Evolutionary conservation across 345 rosid genomes (phyloP), one percentile per base, ranked within the genome.

Genomic region (Salix arbutifolia): DNA sequence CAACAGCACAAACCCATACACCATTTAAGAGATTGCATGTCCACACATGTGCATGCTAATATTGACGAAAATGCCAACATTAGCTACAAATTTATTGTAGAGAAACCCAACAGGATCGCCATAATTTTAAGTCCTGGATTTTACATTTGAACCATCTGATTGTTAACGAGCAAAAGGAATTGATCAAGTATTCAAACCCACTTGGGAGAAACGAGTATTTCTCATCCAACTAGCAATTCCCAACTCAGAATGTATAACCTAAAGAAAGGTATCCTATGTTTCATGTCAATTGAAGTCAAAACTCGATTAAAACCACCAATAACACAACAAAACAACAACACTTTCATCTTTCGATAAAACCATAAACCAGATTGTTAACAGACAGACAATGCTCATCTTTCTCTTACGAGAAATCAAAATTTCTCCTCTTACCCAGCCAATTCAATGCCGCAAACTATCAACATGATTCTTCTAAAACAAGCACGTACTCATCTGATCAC

Each of bases 311-410:
- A 67, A 56, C 25, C 66, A 48, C 25, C 31, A 73, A 48, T 8
- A 68, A 42, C 28, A 35, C 31, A 26, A 18, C 17, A 60, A 74
- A 64, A 74, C 62, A 62, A 65, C 16, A 42, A 21, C 16, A 79
- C 18, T 66, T 10, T 8, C 60, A 68, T 37, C 53, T 62, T 33
- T 31, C 38, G 44, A 52, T 2, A 37, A 67, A 71, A 74, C 76
- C 66, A 66, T 35, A 73, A 61, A 73, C 76, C 60, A 78, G 38
- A 78, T 70, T 65, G 72, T 70, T 67, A 30, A 48, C n/a, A 37
- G n/a, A n/a, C 71, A 23, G 73, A 58, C 26, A 70, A 17, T 50
- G 50, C 71, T 72, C 44, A n/a, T 65, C 60, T 5, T 28, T 11
- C 31, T 4, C n/a, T 52, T 44, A 78, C 30, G 71, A 31, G 16